These are phyloP conservation scores for Leccinum variicolor DNA, from an alignment of 768 basidiomycete species.

Conservation along the genomic window DNA sequence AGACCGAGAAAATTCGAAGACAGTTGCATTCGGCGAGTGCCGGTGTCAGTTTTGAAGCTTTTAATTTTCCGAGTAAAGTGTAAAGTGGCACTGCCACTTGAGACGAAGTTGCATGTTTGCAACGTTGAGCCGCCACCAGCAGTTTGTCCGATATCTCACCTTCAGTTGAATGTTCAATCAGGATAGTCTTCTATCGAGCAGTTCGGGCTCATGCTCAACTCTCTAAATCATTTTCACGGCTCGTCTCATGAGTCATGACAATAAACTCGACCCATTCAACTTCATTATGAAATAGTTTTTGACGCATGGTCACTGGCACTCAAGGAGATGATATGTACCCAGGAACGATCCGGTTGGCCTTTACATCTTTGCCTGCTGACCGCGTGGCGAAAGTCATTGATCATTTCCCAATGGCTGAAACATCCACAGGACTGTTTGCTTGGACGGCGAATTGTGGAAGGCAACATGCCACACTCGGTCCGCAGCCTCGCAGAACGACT, in stretches of 20 bases:
- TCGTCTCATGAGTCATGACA: not conserved
- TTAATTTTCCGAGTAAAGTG: no score
- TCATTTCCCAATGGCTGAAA: not conserved
- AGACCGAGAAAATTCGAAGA: no score
- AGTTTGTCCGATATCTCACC: no score
- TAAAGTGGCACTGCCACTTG: no score
- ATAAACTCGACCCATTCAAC: not conserved
- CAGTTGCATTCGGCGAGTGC: no score
- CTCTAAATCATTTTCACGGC: not conserved
- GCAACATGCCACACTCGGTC: constrained; percentile 3
- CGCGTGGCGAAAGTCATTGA: not conserved
- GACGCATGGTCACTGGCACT: not conserved
- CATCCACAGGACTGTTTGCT: constrained; percentile 2
- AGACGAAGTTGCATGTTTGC: no score
- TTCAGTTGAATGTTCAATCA: no score
- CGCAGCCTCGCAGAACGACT: constrained; percentile 1
- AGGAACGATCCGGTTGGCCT: not conserved
- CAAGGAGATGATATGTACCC: not conserved
- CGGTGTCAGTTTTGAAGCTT: no score
- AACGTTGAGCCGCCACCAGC: no score
- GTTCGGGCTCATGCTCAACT: not conserved
- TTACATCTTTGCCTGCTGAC: not conserved
- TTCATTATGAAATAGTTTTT: not conserved
- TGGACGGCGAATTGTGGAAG: constrained; percentile 2
- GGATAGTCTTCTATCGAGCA: not conserved